Conservation (phyloP, 2,329 filamentous ascomycete species). For the Curvularia verruculosa region DNA sequence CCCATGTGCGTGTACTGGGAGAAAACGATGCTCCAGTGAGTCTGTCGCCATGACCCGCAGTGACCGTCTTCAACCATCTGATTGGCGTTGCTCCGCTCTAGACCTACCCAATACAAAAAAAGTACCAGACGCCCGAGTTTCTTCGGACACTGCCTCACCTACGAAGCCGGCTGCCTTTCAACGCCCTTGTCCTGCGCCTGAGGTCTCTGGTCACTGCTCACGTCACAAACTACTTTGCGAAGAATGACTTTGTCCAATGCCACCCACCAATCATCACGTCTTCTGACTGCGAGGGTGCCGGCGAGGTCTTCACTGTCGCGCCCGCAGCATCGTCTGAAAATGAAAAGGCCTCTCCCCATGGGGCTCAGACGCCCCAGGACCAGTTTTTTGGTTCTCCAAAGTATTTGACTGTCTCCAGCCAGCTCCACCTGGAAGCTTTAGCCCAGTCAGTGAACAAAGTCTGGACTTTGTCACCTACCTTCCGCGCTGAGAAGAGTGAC, state of each 20-base stretch:
- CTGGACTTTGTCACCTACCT: conserved; percentile 92
- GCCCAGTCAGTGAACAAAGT: conserved; percentile 87
- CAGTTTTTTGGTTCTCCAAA: conserved; percentile 86
- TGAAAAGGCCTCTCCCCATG: conserved; percentile 23
- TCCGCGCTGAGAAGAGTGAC: conserved; percentile 83
- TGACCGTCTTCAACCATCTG: conserved; percentile 19
- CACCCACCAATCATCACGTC: conserved; percentile 95
- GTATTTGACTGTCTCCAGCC: conserved; percentile 93
- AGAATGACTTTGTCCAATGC: conserved; percentile 75
- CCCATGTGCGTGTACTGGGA: conserved; percentile 72
- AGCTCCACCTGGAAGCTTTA: conserved; percentile 91
- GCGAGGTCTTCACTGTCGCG: conserved; percentile 82
- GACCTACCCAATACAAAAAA: conserved; percentile 94
- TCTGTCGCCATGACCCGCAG: conserved; percentile 20
- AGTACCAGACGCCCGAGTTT: conserved; percentile 89
- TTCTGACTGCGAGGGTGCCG: conserved; percentile 95
- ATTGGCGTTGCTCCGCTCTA: conserved; percentile 49
- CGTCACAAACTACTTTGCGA: conserved; percentile 76
- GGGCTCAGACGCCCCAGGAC: conserved; percentile 35
- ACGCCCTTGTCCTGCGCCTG: conserved; percentile 79
- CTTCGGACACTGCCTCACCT: conserved; percentile 88
- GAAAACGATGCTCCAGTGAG: conserved; percentile 78
- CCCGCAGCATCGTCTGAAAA: conserved; percentile 34
- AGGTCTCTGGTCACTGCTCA: conserved; percentile 79
- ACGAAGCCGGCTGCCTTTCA: conserved; percentile 78